phyloP scores from a whole-genome alignment of 768 basidiomycete species.

The Psilocybe tampanensis region DNA sequence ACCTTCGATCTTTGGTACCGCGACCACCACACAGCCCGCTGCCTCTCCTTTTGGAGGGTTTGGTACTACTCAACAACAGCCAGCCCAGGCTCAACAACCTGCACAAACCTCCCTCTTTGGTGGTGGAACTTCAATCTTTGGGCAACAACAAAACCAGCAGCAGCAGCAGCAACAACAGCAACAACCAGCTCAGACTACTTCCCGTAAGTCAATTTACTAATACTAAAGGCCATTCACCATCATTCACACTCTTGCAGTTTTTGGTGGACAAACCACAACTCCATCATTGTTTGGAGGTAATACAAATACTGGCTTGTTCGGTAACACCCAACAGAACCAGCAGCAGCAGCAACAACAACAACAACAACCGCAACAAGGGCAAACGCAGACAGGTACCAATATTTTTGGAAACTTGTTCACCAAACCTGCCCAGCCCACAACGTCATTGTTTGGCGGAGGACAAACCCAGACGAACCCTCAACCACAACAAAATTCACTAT shows the following conservation, averaged over 20 bases:
- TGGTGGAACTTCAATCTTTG: constrained; percentile 13
- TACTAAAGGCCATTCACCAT: background rate
- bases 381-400: constrained; percentile 32
- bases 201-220: constrained; percentile 11
- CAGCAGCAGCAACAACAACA: constrained; percentile 28
- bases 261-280: constrained; percentile 19
- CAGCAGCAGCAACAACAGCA: constrained; percentile 26
- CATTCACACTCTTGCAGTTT: constrained; percentile 14
- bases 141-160: constrained; percentile 23
- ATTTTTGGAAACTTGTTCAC: constrained; percentile 46
- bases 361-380: constrained; percentile 30
- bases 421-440: constrained; percentile 40
- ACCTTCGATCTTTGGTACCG: constrained; percentile 22
- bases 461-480: constrained; percentile 37
- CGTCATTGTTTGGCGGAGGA: constrained; percentile 44
- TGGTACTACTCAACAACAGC: constrained; percentile 20
- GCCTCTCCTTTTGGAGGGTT: constrained; percentile 18
- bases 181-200: constrained; percentile 17
- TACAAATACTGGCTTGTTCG: constrained; percentile 23
- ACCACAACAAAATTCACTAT: constrained; percentile 39
- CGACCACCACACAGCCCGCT: constrained; percentile 17
- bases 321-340: constrained; percentile 29
- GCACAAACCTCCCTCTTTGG: constrained; percentile 27
- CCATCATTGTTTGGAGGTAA: constrained; percentile 20
- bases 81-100: constrained; percentile 22